Conservation (phyloP, 2,329 filamentous ascomycete species). For the Zymoseptoria brevis region DNA sequence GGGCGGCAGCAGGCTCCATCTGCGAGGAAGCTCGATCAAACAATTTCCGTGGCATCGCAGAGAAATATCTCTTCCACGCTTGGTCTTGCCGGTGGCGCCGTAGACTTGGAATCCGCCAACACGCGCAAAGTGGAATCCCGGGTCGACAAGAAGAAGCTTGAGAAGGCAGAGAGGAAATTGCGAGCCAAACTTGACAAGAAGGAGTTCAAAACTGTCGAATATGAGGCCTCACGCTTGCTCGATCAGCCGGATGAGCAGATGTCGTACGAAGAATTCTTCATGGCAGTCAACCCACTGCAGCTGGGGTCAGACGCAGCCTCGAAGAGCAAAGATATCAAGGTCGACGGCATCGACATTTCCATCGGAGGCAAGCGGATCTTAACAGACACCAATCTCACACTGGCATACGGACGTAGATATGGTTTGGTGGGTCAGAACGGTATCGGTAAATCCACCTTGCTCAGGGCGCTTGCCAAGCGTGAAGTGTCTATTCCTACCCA, state of each 20-base stretch:
- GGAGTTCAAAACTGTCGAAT: slow-evolving; percentile 95
- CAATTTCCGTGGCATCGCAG: slow-evolving; percentile 87
- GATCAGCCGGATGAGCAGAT: slow-evolving; percentile 74
- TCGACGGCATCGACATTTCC: slow-evolving; percentile 90
- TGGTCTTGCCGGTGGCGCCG: slow-evolving; percentile 71
- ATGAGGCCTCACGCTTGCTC: slow-evolving; percentile 86
- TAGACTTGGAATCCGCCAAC: slow-evolving; percentile 92
- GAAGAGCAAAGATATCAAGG: slow-evolving; percentile 98
- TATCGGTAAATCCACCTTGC: slow-evolving; percentile 79
- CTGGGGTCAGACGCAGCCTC: slow-evolving; percentile 57
- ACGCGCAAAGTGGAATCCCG: slow-evolving; percentile 91
- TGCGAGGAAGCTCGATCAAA: slow-evolving; percentile 82
- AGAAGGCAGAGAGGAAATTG: slow-evolving; percentile 97
- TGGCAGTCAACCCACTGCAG: slow-evolving; percentile 96
- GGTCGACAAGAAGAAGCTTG: slow-evolving; percentile 96
- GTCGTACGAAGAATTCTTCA: slow-evolving; percentile 99
- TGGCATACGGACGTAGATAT: slow-evolving; percentile 89
- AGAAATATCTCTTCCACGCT: slow-evolving; percentile 94
- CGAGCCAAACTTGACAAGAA: slow-evolving; percentile 98
- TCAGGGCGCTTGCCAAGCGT: slow-evolving; percentile 83
- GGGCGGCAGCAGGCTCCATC: slow-evolving; percentile 63
- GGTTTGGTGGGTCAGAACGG: slow-evolving; percentile 98
- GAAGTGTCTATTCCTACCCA: slow-evolving; percentile 92
- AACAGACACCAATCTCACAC: slow-evolving; percentile 79
- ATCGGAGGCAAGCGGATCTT: slow-evolving; percentile 85